Conservation (phyloP, 2,329 filamentous ascomycete species). For the Fusarium liriodendri region DNA sequence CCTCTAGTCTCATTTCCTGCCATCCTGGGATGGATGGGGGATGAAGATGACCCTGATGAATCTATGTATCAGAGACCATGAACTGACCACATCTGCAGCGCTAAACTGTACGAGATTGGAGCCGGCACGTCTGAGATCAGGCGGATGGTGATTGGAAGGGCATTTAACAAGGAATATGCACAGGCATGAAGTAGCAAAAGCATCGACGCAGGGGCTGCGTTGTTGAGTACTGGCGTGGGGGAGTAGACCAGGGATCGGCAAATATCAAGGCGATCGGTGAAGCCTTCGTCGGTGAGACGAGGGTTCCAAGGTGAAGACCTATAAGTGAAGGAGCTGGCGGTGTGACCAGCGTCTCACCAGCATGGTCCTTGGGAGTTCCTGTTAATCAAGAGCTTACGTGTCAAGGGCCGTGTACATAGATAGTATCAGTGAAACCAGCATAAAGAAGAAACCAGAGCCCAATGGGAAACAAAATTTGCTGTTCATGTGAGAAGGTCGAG, state of each 20-base stretch:
- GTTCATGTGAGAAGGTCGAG: neutral
- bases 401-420: neutral
- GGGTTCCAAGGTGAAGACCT: neutral
- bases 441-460: neutral
- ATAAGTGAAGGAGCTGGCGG: constrained; percentile 5
- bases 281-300: neutral
- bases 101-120: constrained; percentile 93
- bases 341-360: constrained; percentile 11
- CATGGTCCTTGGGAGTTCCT: constrained; percentile 1
- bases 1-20: neutral
- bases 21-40: neutral
- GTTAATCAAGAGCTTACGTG: neutral
- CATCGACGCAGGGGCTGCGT: neutral
- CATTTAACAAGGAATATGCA: constrained; percentile 88
- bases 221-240: neutral
- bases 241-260: neutral
- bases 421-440: neutral
- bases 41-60: neutral
- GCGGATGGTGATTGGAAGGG: constrained; percentile 92
- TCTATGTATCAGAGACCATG: constrained; percentile 29
- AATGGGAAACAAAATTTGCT: neutral
- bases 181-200: constrained; percentile 38
- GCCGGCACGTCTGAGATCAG: constrained; percentile 95
- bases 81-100: constrained; percentile 54
- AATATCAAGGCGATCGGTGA: neutral